These are phyloP conservation scores for Backusella australiensis DNA, from an alignment of 192 early-diverging fungal species.

Conservation along the genomic window DNA sequence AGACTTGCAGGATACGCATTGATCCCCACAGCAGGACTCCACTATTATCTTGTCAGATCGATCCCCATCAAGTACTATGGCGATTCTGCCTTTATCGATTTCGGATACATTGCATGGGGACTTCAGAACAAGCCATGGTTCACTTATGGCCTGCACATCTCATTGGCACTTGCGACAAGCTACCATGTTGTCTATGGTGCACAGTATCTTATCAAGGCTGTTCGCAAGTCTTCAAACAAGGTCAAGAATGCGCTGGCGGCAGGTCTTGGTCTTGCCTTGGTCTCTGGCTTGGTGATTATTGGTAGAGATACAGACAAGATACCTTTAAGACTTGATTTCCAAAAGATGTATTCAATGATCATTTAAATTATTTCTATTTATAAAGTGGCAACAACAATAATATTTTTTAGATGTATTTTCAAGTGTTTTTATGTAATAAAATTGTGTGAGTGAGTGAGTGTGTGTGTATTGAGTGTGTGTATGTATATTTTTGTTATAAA, in stretches of 20 bases:
- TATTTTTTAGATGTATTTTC: background rate
- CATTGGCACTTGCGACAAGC: slow-evolving; percentile 1
- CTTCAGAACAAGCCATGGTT: slow-evolving; percentile 24
- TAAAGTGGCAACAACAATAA: background rate
- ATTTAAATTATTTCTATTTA: background rate
- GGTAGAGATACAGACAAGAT: slow-evolving; percentile 12
- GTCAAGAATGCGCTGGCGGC: background rate
- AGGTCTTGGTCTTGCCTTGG: slow-evolving; percentile 10
- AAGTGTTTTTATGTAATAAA: background rate
- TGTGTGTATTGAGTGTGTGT: too few species aligned
- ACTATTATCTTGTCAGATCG: slow-evolving; percentile 18
- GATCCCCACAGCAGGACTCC: slow-evolving; percentile 22
- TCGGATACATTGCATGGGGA: slow-evolving; percentile 24
- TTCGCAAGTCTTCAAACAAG: background rate
- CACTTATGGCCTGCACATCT: slow-evolving; percentile 16
- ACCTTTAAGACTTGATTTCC: slow-evolving; percentile 13
- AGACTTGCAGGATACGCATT: slow-evolving; percentile 13
- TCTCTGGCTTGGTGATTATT: background rate
- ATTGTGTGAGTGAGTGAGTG: too few species aligned
- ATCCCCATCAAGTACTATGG: slow-evolving; percentile 25
- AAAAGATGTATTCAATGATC: slow-evolving; percentile 1
- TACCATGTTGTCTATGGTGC: slow-evolving; percentile 25
- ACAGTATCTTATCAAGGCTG: background rate
- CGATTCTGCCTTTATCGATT: slow-evolving; percentile 34
- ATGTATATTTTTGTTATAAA: background rate